Conservation (phyloP, 345 rosid species). For the Rubroshorea leprosula region DNA sequence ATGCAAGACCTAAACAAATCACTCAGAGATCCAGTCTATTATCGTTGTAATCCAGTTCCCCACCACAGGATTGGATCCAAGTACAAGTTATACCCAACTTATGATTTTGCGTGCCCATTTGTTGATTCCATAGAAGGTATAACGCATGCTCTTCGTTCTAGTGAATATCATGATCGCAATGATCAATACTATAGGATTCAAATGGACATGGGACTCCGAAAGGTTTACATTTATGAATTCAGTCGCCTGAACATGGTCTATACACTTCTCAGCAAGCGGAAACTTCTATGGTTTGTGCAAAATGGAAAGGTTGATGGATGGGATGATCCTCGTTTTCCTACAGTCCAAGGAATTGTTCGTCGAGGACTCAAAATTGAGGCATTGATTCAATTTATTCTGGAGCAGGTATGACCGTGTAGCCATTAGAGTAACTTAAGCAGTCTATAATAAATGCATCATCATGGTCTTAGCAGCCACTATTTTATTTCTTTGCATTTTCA, state of each 20-base stretch:
- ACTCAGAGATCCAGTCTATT: constrained; percentile 93
- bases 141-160: constrained; percentile 83
- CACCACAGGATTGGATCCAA: constrained; percentile 86
- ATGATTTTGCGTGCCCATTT: constrained; percentile 98
- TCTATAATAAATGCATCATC: too few species aligned
- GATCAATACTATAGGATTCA: constrained; percentile 82
- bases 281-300: constrained; percentile 94
- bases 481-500: background rate
- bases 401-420: constrained; percentile 70
- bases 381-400: constrained; percentile 83
- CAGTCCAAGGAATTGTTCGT: constrained; percentile 93
- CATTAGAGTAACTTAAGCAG: too few species aligned
- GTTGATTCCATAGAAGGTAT: constrained; percentile 80
- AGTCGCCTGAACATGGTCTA: constrained; percentile 85
- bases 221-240: constrained; percentile 74
- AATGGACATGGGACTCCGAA: constrained; percentile 70
- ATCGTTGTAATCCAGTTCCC: constrained; percentile 83
- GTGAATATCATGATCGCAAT: constrained; percentile 85
- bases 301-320: constrained; percentile 82
- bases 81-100: constrained; percentile 90
- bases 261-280: constrained; percentile 90
- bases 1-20: constrained; percentile 97
- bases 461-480: too few species aligned
- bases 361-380: constrained; percentile 91
- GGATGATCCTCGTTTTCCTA: constrained; percentile 98